Percentiles rank a stretch among this genome's conserved stretches.
Evolutionary conservation across 2,329 filamentous ascomycete species (phyloP).

Genomic region (Alternaria sp.): DNA sequence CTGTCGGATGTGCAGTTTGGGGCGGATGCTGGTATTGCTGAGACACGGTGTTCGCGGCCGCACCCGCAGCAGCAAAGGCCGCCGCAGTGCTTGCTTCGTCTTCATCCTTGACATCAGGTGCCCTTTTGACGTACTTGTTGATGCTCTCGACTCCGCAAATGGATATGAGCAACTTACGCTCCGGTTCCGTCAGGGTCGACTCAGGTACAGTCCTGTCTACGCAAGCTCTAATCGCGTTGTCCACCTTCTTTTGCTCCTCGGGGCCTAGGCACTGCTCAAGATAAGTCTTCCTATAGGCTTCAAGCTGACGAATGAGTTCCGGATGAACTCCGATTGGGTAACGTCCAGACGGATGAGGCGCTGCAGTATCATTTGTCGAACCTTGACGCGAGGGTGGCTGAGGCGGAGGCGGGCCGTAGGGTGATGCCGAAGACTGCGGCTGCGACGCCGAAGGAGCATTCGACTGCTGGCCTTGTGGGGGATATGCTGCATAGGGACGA

Average conservation of each 20-base stretch:
- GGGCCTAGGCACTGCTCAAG: constrained; percentile 29
- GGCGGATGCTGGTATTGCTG: not conserved
- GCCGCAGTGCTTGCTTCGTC: constrained; percentile 37
- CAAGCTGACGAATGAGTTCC: constrained; percentile 40
- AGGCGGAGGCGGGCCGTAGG: constrained; percentile 17
- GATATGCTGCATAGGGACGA: constrained; percentile 39
- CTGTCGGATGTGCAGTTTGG: constrained; percentile 2
- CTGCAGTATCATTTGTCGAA: constrained; percentile 6
- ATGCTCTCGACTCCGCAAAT: constrained; percentile 32
- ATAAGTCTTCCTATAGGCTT: constrained; percentile 43
- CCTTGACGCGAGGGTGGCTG: constrained; percentile 11
- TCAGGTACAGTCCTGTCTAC: constrained; percentile 33
- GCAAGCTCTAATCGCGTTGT: constrained; percentile 43
- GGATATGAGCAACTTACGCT: constrained; percentile 30
- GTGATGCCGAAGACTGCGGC: constrained; percentile 12
- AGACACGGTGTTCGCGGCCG: constrained; percentile 29
- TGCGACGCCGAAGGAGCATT: constrained; percentile 17
- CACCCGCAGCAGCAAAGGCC: constrained; percentile 43
- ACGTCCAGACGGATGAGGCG: constrained; percentile 34
- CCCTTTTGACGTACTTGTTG: constrained; percentile 20
- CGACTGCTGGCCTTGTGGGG: constrained; percentile 26
- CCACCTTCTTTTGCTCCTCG: constrained; percentile 36
- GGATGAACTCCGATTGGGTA: constrained; percentile 38
- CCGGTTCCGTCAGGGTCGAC: constrained; percentile 30
- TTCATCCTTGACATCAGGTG: constrained; percentile 16